These are phyloP conservation scores for Pseudopithomyces maydicus DNA, from an alignment of 2,329 filamentous ascomycete species.

Conservation along the genomic window DNA sequence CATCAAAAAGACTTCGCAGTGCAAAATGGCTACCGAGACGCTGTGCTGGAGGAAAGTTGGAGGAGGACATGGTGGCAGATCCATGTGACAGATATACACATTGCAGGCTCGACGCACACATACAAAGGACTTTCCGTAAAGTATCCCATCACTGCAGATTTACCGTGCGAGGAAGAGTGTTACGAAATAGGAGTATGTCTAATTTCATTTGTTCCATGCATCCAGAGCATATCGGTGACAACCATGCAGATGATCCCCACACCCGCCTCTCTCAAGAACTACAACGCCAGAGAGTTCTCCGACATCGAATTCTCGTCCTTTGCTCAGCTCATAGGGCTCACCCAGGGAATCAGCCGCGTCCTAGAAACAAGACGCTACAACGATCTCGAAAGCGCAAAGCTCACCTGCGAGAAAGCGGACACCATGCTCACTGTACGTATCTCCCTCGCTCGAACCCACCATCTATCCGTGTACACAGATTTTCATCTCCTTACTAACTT, in stretches of 20 bases:
- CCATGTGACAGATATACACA: slow-evolving; percentile 77
- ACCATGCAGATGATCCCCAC: slow-evolving; percentile 23
- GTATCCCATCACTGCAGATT: slow-evolving; percentile 64
- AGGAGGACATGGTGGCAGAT: slow-evolving; percentile 86
- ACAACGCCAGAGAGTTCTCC: slow-evolving; percentile 73
- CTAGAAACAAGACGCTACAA: slow-evolving; percentile 50
- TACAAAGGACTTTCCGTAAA: slow-evolving; percentile 6
- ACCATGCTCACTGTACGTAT: slow-evolving; percentile 58
- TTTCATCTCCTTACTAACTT: too few relatives aligned
- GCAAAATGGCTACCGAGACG: slow-evolving; percentile 64
- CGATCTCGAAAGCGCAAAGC: slow-evolving; percentile 18
- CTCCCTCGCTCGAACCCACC: too few relatives aligned
- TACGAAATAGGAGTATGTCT: slow-evolving; percentile 50
- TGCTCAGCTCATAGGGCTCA: slow-evolving; percentile 77
- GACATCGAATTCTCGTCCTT: slow-evolving; percentile 81
- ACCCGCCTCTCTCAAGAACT: slow-evolving; percentile 65
- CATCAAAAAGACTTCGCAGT: slow-evolving; percentile 69
- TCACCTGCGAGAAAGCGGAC: slow-evolving; percentile 41
- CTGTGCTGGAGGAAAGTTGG: slow-evolving; percentile 77
- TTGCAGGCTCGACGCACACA: slow-evolving; percentile 74
- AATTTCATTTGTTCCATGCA: not conserved
- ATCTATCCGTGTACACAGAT: too few relatives aligned
- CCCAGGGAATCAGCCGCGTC: slow-evolving; percentile 74
- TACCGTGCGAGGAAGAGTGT: slow-evolving; percentile 79
- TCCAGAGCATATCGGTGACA: not conserved